Evolutionary conservation across 2,329 filamentous ascomycete genomes (phyloP).

Genomic region (Periglandula ipomoeae): DNA sequence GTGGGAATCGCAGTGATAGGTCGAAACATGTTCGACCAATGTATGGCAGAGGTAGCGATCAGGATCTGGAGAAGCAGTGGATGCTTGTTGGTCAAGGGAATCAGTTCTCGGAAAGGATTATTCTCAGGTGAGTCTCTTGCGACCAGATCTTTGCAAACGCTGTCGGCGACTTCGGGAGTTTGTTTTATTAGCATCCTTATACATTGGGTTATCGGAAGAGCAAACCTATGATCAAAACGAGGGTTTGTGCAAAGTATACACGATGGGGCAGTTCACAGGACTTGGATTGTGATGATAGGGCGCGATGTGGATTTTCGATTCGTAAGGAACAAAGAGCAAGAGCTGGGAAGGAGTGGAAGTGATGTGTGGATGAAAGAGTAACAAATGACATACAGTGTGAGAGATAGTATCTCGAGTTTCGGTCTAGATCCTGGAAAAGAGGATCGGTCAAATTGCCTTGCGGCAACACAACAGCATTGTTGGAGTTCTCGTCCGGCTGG

Average conservation of each 20-base stretch:
- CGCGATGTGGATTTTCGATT: too few species aligned
- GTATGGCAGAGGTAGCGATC: slow-evolving; percentile 39
- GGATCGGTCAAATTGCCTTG: slow-evolving; percentile 38
- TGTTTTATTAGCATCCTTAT: slow-evolving; percentile 16
- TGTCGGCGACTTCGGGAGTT: slow-evolving; percentile 30
- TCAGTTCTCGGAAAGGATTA: slow-evolving; percentile 40
- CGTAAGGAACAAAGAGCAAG: neutral
- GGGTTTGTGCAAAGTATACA: neutral
- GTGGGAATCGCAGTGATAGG: slow-evolving; percentile 22
- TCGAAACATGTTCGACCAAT: slow-evolving; percentile 36
- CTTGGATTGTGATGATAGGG: too few species aligned
- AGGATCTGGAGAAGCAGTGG: slow-evolving; percentile 39
- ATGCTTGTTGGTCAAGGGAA: slow-evolving; percentile 36
- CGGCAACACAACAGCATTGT: neutral
- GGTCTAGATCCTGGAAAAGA: slow-evolving; percentile 43
- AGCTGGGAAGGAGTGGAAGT: neutral
- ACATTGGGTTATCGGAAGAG: too few species aligned
- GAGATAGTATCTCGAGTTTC: slow-evolving; percentile 36
- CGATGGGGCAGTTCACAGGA: too few species aligned
- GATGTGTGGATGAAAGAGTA: neutral
- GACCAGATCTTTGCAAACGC: slow-evolving; percentile 46
- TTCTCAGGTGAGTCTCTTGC: slow-evolving; percentile 34
- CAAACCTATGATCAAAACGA: too few species aligned
- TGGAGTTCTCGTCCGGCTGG: neutral
- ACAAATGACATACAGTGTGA: slow-evolving; percentile 35